These are phyloP conservation scores for Pseudocercospora crystallina DNA, from an alignment of 2,329 filamentous ascomycete species.

Conservation along the genomic window DNA sequence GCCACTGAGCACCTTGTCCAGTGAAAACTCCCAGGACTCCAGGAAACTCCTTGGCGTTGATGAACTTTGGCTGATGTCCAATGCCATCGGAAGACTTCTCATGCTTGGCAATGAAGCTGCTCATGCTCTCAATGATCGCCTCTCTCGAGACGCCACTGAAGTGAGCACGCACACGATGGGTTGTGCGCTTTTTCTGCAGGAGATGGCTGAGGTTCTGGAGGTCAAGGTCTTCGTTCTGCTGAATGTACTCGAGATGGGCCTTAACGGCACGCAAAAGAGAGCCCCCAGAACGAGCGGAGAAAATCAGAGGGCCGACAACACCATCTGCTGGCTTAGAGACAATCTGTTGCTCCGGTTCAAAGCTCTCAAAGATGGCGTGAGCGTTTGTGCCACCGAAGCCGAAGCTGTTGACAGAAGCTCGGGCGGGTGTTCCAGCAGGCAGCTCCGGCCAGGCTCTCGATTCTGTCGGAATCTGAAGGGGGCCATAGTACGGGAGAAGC, in stretches of 20 bases:
- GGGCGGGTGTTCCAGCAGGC: constrained; percentile 1
- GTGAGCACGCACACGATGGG: constrained; percentile 1
- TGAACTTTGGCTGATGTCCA: not conserved
- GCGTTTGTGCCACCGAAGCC: constrained; percentile 20
- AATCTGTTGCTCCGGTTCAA: not conserved
- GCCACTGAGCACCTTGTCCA: constrained; percentile 21
- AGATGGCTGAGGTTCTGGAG: not conserved
- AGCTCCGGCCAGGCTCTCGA: constrained; percentile 6
- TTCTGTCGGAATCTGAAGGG: constrained; percentile 18
- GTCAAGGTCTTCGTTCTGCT: not conserved
- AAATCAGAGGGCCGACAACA: not conserved
- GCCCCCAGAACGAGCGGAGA: constrained; percentile 4
- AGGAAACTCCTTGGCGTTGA: not conserved
- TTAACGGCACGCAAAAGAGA: not conserved
- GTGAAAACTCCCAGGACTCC: constrained; percentile 15
- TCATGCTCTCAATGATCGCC: not conserved
- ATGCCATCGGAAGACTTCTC: not conserved
- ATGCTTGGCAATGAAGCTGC: not conserved
- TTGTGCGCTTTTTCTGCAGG: constrained; percentile 5
- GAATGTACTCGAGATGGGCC: constrained; percentile 2
- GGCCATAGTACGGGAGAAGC: constrained; percentile 28
- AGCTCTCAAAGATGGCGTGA: constrained; percentile 12
- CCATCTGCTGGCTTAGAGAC: not conserved
- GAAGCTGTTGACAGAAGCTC: constrained; percentile 24
- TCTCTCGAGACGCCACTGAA: not conserved